Base-by-base conservation (phyloP, 2,329 filamentous ascomycete genomes). In the Colletotrichum lini region DNA sequence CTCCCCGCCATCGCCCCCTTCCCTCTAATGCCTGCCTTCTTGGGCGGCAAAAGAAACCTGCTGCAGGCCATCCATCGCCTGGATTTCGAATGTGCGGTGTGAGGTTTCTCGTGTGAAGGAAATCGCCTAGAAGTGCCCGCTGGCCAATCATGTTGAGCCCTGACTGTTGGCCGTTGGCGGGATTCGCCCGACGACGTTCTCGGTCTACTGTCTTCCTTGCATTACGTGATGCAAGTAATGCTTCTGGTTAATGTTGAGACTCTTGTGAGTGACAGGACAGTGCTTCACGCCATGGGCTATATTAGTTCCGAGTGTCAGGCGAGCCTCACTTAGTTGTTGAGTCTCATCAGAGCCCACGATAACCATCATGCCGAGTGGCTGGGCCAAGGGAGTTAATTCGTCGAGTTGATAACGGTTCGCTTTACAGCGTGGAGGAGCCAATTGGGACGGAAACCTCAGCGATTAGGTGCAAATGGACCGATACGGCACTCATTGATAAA, bases 141-240 rank as follows among this genome's bases (percentile, higher is more conserved):
- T 53, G 38, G 23, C 69, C 69, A 72, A 69, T 72, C 53, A 59
- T n/a, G n/a, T 30, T 15, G 21, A 15, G 35, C 35, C 30, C 23
- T 12, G 18, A 35, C 7, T 47, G n/a, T 49, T 57, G 52, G 65
- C 40, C 59, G 69, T 69, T 72, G 69, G 69, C 68, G 65, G 69
- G 52, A 64, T 59, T 68, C 59, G 65, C 16, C 65, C 65, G 47
- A 69, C 58, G 23, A 42, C 47, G 67, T 47, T 64, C 42, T 59
- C 53, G 30, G 47, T 47, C 65, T 64, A 44, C 47, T 35, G 52
- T 69, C 58, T 68, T 69, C 69, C 65, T 69, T 72, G 65, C 69
- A 72, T 63, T 72, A 59, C 69, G 53, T 58, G 53, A 72, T 72
- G 65, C 69, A 64, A 69, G 69, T 72, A 64, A 72, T 72, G 53